Evolutionary conservation across 805 yeast genomes (phyloP).

Genomic region (Spathaspora arborariae): DNA sequence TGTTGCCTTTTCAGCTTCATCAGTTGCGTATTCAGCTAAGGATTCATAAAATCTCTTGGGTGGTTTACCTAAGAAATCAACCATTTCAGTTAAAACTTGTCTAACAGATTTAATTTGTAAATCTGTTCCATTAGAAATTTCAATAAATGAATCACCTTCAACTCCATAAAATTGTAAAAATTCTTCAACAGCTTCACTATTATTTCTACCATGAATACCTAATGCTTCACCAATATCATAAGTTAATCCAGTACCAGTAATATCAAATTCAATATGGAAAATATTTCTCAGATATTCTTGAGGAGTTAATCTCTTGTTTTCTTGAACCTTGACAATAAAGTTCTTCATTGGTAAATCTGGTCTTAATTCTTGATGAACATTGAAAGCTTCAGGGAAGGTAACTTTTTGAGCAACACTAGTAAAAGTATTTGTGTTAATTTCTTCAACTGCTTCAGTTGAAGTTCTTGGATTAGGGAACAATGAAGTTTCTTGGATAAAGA

Average conservation of each 20-base stretch:
- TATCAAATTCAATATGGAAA: conserved; percentile 94
- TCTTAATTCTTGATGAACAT: conserved; percentile 56
- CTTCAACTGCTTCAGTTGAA: conserved; percentile 30
- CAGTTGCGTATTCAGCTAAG: conserved; percentile 67
- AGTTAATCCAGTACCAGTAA: conserved; percentile 82
- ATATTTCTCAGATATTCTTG: conserved; percentile 86
- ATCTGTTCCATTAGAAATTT: conserved; percentile 68
- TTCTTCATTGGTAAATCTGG: conserved; percentile 87
- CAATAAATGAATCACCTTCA: conserved; percentile 62
- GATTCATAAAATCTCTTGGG: conserved; percentile 91
- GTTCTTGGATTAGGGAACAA: conserved; percentile 60
- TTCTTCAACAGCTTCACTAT: conserved; percentile 55
- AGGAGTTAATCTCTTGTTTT: conserved; percentile 90
- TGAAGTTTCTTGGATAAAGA: conserved; percentile 59
- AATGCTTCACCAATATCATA: conserved; percentile 96
- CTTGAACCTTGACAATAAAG: conserved; percentile 84
- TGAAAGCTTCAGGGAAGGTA: conserved; percentile 79
- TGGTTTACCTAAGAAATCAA: conserved; percentile 92
- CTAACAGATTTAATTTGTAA: conserved; percentile 77
- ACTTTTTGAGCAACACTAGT: conserved; percentile 63
- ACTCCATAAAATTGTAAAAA: conserved; percentile 73
- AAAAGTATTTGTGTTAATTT: conserved; percentile 34
- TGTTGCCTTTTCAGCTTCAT: conserved; percentile 59
- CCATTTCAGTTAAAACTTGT: conserved; percentile 74
- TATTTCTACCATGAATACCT: conserved; percentile 91